phyloP scores from a whole-genome alignment of 129 eudicot genomes.

The Saposhnikovia divaricata region DNA sequence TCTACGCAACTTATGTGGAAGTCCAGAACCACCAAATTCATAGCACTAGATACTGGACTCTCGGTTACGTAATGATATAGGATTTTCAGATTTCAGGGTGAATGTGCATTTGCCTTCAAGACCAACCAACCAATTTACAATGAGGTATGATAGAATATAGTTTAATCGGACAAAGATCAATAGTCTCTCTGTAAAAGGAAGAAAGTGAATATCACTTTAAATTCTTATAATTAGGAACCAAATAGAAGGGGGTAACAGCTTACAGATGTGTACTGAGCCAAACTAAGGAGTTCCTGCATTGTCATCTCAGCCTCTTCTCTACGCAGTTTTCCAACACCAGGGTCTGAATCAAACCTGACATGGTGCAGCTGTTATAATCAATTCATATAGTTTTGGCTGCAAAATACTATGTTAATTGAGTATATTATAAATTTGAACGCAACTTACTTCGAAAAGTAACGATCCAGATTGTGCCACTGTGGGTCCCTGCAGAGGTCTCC shows the following conservation, averaged over 20 bases:
- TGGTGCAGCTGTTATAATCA: constrained; percentile 15
- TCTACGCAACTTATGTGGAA: not conserved
- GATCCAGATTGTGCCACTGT: constrained; percentile 87
- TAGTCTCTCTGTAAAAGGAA: not conserved
- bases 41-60: not conserved
- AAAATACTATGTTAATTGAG: constrained; percentile 3
- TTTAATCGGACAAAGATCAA: not conserved
- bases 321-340: constrained; percentile 34
- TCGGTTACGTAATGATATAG: not conserved
- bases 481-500: constrained; percentile 92
- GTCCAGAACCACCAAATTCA: not conserved
- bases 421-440: constrained; percentile 4
- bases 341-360: constrained; percentile 68
- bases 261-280: constrained; percentile 92
- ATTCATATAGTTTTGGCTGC: not conserved
- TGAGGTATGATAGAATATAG: not conserved
- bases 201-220: not conserved
- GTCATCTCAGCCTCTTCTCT: constrained; percentile 70
- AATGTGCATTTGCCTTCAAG: not conserved
- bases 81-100: not conserved
- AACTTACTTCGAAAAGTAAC: constrained; percentile 68
- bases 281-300: constrained; percentile 63
- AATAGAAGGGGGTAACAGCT: constrained; percentile 18
- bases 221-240: not conserved
- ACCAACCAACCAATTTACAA: not conserved